Evolutionary conservation across 768 basidiomycete species (phyloP).

Genomic region (Daedaleopsis nitida): DNA sequence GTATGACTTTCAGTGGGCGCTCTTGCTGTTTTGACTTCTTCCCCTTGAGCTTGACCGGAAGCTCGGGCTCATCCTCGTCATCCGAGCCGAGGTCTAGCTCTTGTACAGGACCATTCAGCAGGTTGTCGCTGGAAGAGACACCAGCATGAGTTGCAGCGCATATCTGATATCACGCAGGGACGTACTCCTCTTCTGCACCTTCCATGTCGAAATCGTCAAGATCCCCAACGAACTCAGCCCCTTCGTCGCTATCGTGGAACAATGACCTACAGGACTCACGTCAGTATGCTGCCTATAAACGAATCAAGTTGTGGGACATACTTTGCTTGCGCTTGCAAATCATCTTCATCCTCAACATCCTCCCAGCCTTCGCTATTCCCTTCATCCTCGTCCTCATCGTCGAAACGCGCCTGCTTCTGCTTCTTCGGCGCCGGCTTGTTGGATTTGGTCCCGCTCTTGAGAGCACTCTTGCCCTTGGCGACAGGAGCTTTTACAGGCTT

Average conservation of each 20-base stretch:
- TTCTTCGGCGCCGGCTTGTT: conserved; percentile 18
- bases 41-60: conserved; percentile 35
- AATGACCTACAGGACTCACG: conserved; percentile 37
- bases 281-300: not conserved
- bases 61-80: conserved; percentile 48
- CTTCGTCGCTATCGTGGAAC: conserved; percentile 50
- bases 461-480: conserved; percentile 19
- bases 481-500: conserved; percentile 11
- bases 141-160: too few relatives aligned
- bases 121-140: conserved; percentile 45
- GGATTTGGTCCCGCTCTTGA: conserved; percentile 12
- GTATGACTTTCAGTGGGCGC: conserved; percentile 50
- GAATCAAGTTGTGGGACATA: conserved; percentile 27
- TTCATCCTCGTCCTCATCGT: conserved; percentile 34
- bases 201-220: conserved; percentile 54
- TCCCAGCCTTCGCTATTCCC: conserved; percentile 57
- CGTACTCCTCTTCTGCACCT: conserved; percentile 42
- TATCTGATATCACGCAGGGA: conserved; percentile 4
- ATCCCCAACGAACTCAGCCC: conserved; percentile 41
- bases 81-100: conserved; percentile 69
- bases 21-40: conserved; percentile 58
- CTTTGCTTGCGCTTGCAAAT: conserved; percentile 46
- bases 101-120: conserved; percentile 50
- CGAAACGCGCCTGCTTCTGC: conserved; percentile 28
- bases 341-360: conserved; percentile 54